phyloP scores from a whole-genome alignment of 345 rosid species.

The Nasturtium officinale region DNA sequence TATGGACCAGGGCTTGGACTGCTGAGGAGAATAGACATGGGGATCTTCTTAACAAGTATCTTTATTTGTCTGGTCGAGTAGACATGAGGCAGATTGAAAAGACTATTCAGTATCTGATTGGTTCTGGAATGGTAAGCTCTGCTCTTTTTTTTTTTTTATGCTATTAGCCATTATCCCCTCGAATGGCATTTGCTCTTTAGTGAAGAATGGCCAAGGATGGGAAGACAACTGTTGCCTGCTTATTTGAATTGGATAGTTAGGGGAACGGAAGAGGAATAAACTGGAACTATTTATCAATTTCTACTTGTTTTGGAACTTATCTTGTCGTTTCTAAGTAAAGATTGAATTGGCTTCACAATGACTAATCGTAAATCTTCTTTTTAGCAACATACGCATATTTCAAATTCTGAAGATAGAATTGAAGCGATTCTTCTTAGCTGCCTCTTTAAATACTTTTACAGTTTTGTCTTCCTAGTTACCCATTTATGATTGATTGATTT shows the following conservation, averaged over 20 bases:
- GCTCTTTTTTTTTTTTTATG: not conserved
- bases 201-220: not conserved
- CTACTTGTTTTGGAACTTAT: no score
- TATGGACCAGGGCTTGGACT: constrained; percentile 79
- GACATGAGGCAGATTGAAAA: constrained; percentile 76
- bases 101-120: constrained; percentile 71
- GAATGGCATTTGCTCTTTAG: not conserved
- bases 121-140: constrained; percentile 69
- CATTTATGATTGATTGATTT: not conserved
- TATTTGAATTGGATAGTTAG: not conserved
- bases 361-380: not conserved
- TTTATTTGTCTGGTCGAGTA: constrained; percentile 72
- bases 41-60: constrained; percentile 73
- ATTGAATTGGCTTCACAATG: no score
- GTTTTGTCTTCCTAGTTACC: not conserved
- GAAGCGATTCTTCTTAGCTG: not conserved
- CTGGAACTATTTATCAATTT: no score
- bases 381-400: not conserved
- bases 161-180: not conserved
- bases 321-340: no score
- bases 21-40: constrained; percentile 83
- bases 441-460: not conserved
- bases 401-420: not conserved
- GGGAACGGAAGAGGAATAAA: no score
- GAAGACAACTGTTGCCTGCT: not conserved